Base-by-base conservation (phyloP, 306 rosid species). In the Lathyrus oleraceus region DNA sequence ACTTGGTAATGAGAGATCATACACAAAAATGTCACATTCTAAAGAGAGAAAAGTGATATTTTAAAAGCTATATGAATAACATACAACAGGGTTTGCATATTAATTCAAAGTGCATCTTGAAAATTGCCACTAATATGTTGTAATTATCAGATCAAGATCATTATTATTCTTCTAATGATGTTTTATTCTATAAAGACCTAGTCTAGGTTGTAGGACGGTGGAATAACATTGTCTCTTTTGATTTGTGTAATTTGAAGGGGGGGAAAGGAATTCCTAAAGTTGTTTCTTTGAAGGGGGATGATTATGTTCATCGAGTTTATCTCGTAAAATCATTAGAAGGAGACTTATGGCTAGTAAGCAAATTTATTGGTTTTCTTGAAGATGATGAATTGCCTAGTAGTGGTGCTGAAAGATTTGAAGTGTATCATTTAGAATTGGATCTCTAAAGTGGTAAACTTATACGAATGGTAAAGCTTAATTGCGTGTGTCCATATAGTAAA, bases 251-350 rank as follows among this genome's bases (percentile, higher is more conserved):
- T 6, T 43, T 12, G 48, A 43, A 4, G 16, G 16, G 12, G 4
- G 1, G 3, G 15, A 13, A 43, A 5, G 48, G 11, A n/a, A 12
- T 49, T 51, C 28, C 58, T 4, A 51, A 19, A 8, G 28, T 51
- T 51, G 28, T 17, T 51, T 51, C 28, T 43, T 12, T 6, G 1
- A 1, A 11, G 48, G 48, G 48, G 6, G 6, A 43, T 43, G 48
- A 43, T 12, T 57, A 28, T 13, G 10, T 11, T 5, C 6, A 27
- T 0, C 4, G 20, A 0, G 21, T 2, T 7, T 28, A 58, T 58
- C 21, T 58, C n/a, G 42, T 58, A 42, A 58, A 58, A 14, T 58
- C 64, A 28, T 58, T 58, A 11, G 64, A 58, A 5, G 64, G 42
- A 28, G 64, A 58, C 5, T 30, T 30, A 5, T 58, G 64, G 64